Evolutionary conservation across 75 land plant species (phyloP).

Genomic region (Cunninghamia lanceolata): DNA sequence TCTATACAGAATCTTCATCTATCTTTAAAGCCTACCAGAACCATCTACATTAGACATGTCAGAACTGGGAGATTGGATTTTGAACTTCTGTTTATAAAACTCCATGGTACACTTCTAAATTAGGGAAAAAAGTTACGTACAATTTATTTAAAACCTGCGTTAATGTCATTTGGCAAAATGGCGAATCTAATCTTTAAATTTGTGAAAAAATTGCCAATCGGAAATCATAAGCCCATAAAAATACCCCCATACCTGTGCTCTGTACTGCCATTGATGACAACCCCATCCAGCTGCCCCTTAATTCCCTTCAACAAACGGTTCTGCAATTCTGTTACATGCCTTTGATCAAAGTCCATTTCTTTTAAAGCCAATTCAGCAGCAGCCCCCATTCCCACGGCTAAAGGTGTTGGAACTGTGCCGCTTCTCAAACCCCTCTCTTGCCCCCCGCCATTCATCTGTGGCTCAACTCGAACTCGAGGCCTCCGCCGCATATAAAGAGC

Average conservation of each 20-base stretch:
- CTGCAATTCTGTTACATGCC: slow-evolving; percentile 53
- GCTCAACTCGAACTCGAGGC: slow-evolving; percentile 90
- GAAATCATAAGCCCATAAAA: neutral
- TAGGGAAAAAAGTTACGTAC: neutral
- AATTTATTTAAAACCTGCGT: neutral
- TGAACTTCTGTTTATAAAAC: neutral
- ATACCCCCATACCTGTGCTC: slow-evolving; percentile 48
- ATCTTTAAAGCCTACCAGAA: neutral
- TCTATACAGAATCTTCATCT: neutral
- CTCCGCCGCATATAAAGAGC: slow-evolving; percentile 85
- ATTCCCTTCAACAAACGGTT: slow-evolving; percentile 72
- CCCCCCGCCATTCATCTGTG: slow-evolving; percentile 98
- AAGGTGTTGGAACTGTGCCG: slow-evolving; percentile 90
- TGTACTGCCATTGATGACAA: slow-evolving; percentile 83
- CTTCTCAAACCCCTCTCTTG: slow-evolving; percentile 96
- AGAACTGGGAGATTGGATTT: neutral
- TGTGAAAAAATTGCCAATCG: neutral
- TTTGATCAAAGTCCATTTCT: slow-evolving; percentile 86
- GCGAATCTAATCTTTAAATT: neutral
- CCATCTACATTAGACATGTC: neutral
- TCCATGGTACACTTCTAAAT: neutral
- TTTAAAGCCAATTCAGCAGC: slow-evolving; percentile 80
- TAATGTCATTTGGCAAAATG: neutral
- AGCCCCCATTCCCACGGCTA: slow-evolving; percentile 89
- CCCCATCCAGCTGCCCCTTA: slow-evolving; percentile 59